A percentile compares a stretch with the other conserved stretches of the same genome.
Conservation (phyloP, 2,329 filamentous ascomycete genomes). For the Phialophora expanda region DNA sequence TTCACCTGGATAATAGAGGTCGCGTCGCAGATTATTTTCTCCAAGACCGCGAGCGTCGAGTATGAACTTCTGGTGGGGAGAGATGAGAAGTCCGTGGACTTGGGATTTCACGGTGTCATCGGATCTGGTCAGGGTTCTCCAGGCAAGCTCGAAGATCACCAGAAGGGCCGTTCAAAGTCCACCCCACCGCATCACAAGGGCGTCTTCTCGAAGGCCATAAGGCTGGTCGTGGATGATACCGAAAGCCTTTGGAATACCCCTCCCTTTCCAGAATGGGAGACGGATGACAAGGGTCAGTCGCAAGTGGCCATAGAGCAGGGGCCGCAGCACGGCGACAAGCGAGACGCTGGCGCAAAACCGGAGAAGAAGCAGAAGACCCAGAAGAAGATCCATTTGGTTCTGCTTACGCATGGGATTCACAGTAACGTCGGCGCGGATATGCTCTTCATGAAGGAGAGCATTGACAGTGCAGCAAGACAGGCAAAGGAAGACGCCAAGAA, state of each 20-base stretch:
- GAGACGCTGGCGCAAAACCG: slow-evolving; percentile 31
- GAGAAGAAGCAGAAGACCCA: slow-evolving; percentile 57
- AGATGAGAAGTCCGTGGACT: slow-evolving; percentile 79
- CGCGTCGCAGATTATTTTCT: slow-evolving; percentile 91
- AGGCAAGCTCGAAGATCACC: slow-evolving; percentile 77
- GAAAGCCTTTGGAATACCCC: slow-evolving; percentile 92
- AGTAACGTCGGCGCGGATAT: slow-evolving; percentile 96
- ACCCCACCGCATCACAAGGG: slow-evolving; percentile 65
- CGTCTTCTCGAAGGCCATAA: slow-evolving; percentile 81
- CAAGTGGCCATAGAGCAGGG: slow-evolving; percentile 39
- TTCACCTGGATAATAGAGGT: slow-evolving; percentile 91
- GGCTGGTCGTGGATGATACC: slow-evolving; percentile 83
- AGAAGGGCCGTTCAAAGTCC: slow-evolving; percentile 64
- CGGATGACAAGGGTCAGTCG: slow-evolving; percentile 44
- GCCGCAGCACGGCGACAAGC: slow-evolving; percentile 34
- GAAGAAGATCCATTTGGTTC: slow-evolving; percentile 85
- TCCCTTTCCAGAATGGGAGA: slow-evolving; percentile 68
- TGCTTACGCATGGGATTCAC: slow-evolving; percentile 92
- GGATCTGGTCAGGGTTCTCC: slow-evolving; percentile 60
- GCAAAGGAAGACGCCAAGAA: slow-evolving; percentile 71
- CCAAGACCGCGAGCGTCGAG: slow-evolving; percentile 80
- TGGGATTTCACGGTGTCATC: slow-evolving; percentile 65
- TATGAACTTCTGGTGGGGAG: slow-evolving; percentile 86
- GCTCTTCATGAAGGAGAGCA: slow-evolving; percentile 96
- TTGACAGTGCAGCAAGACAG: slow-evolving; percentile 79